Evolutionary conservation across 495 filamentous ascomycete species (phyloP).

Genomic region (Aspergillus panamensis): DNA sequence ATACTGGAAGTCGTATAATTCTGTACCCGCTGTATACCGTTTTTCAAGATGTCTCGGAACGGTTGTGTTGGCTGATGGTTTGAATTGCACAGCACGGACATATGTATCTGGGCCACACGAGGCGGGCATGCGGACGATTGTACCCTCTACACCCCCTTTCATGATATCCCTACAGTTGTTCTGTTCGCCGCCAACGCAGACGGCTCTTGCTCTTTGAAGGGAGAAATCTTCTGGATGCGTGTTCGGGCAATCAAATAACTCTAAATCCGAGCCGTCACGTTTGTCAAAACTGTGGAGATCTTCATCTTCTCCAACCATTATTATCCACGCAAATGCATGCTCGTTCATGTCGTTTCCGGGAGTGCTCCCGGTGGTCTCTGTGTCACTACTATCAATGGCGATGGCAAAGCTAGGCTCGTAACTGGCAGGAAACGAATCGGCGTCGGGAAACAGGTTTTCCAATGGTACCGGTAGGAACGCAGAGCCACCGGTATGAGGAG

Average conservation of each 20-base stretch:
- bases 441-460: slow-evolving; percentile 4
- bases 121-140: neutral
- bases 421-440: neutral
- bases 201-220: neutral
- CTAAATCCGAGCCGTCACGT: slow-evolving; percentile 1
- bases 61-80: neutral
- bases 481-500: neutral
- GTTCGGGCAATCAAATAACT: slow-evolving; percentile 2
- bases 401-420: neutral
- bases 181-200: neutral
- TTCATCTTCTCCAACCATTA: slow-evolving; percentile 1
- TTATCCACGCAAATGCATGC: neutral
- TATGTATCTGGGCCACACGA: neutral
- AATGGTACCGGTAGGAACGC: slow-evolving; percentile 4
- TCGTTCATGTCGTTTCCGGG: neutral
- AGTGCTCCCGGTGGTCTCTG: neutral
- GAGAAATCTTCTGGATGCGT: neutral
- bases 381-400: neutral
- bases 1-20: slow-evolving; percentile 7
- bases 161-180: slow-evolving; percentile 5
- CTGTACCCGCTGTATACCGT: neutral
- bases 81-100: slow-evolving; percentile 1
- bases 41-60: neutral
- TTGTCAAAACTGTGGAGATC: slow-evolving; percentile 7
- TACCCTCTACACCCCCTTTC: neutral